Conservation (phyloP, 805 yeast species). For the Crinitomyces ghanaensis region DNA sequence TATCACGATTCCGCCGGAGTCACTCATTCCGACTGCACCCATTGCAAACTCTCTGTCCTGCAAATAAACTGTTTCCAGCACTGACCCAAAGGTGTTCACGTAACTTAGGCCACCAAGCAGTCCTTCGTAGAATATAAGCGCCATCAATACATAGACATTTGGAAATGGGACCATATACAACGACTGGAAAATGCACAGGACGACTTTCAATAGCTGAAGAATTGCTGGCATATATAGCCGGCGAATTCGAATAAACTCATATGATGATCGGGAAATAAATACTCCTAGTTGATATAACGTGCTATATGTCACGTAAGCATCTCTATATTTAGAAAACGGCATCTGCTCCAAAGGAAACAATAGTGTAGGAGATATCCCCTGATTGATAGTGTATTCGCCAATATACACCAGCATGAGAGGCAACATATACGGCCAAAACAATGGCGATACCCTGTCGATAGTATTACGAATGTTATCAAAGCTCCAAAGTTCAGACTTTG, state of each 20-base stretch:
- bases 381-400: constrained; percentile 81
- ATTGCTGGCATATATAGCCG: constrained; percentile 50
- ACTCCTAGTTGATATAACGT: constrained; percentile 88
- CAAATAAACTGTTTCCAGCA: constrained; percentile 45
- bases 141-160: constrained; percentile 48
- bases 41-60: constrained; percentile 62
- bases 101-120: constrained; percentile 84
- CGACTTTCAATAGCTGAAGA: constrained; percentile 56
- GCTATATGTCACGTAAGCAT: constrained; percentile 84
- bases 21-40: constrained; percentile 77
- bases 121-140: constrained; percentile 70
- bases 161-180: constrained; percentile 44
- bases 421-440: constrained; percentile 47
- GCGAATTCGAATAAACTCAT: constrained; percentile 47
- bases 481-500: too few species aligned
- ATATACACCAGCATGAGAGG: constrained; percentile 78
- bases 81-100: constrained; percentile 75
- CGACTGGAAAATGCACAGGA: constrained; percentile 53
- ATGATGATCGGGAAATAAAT: constrained; percentile 79
- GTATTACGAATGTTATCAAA: constrained; percentile 12
- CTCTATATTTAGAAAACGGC: constrained; percentile 65
- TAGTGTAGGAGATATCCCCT: constrained; percentile 82
- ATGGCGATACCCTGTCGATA: constrained; percentile 19
- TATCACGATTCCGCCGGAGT: constrained; percentile 69
- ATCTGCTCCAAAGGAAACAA: constrained; percentile 60